Evolutionary conservation across 2,329 filamentous ascomycete species (phyloP), one percentile per base, ranked within the genome.

Genomic region (Rachicladosporium sp.): DNA sequence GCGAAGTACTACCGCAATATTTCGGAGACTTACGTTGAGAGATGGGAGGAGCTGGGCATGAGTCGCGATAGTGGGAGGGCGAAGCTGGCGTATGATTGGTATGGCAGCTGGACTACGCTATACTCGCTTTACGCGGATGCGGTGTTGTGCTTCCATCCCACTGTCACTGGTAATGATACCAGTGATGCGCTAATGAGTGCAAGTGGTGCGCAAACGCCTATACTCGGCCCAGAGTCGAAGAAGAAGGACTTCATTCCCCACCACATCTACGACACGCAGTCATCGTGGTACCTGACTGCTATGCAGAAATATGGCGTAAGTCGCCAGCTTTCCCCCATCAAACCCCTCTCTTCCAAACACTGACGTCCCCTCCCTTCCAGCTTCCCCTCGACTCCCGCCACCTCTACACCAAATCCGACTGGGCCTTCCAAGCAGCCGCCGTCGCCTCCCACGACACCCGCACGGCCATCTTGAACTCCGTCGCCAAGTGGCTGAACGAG

Each of bases 401-500:
- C 59, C 60, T 89, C 3, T 91, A 91, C 60, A 81, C 84, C 29
- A 93, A 93, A 63, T 86, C 80, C 21, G 86, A 93, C 62, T 93
- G 86, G 86, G 80, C 91, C 52, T 87, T 93, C 58, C 88, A 91
- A 59, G 82, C 84, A 0, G 85, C 86, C 35, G 82, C 85, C 2
- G 80, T 93, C 4, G 75, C 83, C 3, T 78, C 76, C 49, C 73
- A 74, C 55, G 63, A 70, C 42, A 81, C 82, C 2, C 72, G 85
- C 39, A 69, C 71, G 3, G 75, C 82, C 56, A 86, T 93, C 37
- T 64, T 91, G 30, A 71, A 84, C 43, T 73, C 76, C 11, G 80
- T 91, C 32, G 82, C 83, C 1, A 66, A 65, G 41, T 93, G 86
- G 86, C 68, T 93, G 43, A 93, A 91, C 53, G 83, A 93, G 62